phyloP scores from a whole-genome alignment of 108 stramenopile species.

The Skeletonema marinoi region DNA sequence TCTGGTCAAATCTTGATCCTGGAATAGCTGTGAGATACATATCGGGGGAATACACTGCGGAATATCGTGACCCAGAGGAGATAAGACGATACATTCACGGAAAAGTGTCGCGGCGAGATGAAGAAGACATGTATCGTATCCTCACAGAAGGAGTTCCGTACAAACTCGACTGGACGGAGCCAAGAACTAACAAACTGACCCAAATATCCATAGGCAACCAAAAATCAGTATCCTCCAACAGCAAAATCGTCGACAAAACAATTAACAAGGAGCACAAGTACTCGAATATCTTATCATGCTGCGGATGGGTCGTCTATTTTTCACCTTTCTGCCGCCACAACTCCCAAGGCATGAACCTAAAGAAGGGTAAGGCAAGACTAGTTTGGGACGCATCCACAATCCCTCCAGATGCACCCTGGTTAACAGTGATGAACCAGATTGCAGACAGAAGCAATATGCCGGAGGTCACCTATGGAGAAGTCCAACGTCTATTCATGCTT shows the following conservation, averaged over 20 bases:
- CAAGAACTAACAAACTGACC: too few relatives aligned
- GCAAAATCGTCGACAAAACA: not conserved
- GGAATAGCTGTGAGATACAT: too few relatives aligned
- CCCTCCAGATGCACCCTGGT: not conserved
- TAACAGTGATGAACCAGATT: conserved; percentile 14
- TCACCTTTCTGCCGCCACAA: conserved; percentile 9
- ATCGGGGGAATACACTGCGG: not conserved
- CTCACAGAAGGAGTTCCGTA: too few relatives aligned
- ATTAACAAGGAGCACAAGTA: conserved; percentile 11
- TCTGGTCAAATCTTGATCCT: not conserved
- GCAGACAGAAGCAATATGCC: not conserved
- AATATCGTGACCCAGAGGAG: not conserved
- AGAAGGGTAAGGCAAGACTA: conserved; percentile 6
- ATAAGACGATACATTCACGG: not conserved
- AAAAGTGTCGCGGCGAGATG: too few relatives aligned
- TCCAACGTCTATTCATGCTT: not conserved
- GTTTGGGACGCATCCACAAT: conserved; percentile 27
- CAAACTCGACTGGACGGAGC: too few relatives aligned
- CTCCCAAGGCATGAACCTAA: conserved; percentile 10
- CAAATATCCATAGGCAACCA: not conserved
- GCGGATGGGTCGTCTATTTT: not conserved
- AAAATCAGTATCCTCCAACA: not conserved
- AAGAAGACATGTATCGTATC: too few relatives aligned
- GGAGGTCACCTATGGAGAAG: conserved; percentile 1
- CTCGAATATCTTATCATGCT: not conserved